Conservation (phyloP, 768 basidiomycete genomes). For the Lactifluus pinguis region DNA sequence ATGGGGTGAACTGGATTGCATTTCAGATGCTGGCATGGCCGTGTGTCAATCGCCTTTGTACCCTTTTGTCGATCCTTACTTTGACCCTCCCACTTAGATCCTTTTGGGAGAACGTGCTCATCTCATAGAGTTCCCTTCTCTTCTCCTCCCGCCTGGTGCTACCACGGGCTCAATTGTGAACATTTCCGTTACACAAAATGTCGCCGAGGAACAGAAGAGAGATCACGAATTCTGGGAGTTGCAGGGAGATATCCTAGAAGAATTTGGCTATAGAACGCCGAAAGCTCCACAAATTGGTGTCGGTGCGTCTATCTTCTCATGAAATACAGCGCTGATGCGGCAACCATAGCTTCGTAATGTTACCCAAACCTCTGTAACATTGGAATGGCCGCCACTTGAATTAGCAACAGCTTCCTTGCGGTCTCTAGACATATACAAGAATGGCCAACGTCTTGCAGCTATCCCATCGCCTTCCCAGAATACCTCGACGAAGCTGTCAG, state of each 20-base stretch:
- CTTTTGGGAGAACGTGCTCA: conserved; percentile 90
- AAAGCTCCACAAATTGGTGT: conserved; percentile 68
- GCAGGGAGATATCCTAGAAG: conserved; percentile 69
- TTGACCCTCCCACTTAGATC: conserved; percentile 43
- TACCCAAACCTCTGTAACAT: conserved; percentile 93
- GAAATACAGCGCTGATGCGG: neutral
- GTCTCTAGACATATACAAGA: conserved; percentile 88
- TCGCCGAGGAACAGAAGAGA: conserved; percentile 72
- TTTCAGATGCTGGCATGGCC: conserved; percentile 85
- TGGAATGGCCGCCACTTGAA: conserved; percentile 87
- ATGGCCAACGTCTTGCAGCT: conserved; percentile 76
- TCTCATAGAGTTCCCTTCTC: conserved; percentile 94
- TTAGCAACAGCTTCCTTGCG: conserved; percentile 82
- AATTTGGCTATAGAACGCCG: conserved; percentile 63
- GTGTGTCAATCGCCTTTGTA: conserved; percentile 35
- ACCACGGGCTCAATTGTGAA: conserved; percentile 94
- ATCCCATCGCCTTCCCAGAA: conserved; percentile 78
- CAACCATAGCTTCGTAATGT: conserved; percentile 68
- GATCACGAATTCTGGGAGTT: conserved; percentile 78
- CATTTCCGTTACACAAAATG: conserved; percentile 88
- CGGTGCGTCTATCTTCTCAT: conserved; percentile 18
- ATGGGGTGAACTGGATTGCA: conserved; percentile 11
- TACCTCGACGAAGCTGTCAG: conserved; percentile 81
- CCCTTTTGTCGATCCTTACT: conserved; percentile 16
- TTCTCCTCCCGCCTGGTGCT: conserved; percentile 87